Evolutionary conservation across 2,329 filamentous ascomycete species (phyloP), one percentile per base, ranked within the genome.

Genomic region (Dothidotthia symphoricarpi): DNA sequence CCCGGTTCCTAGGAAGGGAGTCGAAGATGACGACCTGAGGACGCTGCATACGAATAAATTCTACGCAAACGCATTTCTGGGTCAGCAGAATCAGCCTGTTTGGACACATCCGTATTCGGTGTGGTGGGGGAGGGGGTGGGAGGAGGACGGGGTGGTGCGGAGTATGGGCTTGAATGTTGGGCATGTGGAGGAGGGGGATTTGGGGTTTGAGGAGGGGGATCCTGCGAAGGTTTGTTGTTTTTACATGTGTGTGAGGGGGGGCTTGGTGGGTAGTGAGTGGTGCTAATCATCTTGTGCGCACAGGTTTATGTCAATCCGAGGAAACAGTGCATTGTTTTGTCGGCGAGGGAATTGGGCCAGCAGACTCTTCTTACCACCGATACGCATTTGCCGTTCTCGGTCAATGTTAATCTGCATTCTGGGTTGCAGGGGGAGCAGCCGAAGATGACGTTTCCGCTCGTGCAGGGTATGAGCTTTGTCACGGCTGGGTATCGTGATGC

Each of bases 391-490:
- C 74, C 74, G 2, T 80, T 82, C 53, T 81, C 78, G 1, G 76
- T 75, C 11, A 81, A 88, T 47, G 80, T 88, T 30, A 83, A 86
- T 29, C 72, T 97, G 22, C 52, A 47, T 11, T 76, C 71, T 34
- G 73, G 75, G 3, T 69, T 73, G 15, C 59, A 65, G n/a, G 71
- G 71, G 3, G 74, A 76, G 6, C 63, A 72, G 1, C 77, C 84
- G 0, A 73, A 77, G 1, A 76, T 97, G 14, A 83, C 80, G 0
- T 88, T 95, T 49, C 89, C 90, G 0, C 61, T 96, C 6, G 81
- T 95, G 0, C 91, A 97, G 60, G 93, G 93, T 9, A 93, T 94
- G 81, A 84, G 81, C 0, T 95, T 89, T 54, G 74, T 95, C 13
- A 96, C 90, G 4, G 90, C 76, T 0, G 66, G 85, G 13, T 97